Evolutionary conservation across 2,329 filamentous ascomycete species (phyloP).

Genomic region (Nemania sp.): DNA sequence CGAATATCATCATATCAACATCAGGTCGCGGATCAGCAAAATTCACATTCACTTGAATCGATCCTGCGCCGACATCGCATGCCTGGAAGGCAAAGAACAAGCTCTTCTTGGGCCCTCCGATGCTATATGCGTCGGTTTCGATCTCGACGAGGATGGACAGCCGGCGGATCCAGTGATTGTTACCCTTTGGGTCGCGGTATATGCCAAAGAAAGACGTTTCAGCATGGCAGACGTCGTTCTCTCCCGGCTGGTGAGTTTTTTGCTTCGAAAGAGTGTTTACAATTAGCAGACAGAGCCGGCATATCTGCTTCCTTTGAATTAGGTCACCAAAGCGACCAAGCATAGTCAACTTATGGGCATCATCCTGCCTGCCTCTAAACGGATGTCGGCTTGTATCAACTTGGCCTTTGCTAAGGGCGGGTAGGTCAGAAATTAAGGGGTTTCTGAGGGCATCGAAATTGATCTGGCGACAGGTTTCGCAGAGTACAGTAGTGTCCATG

Average conservation of each 20-base stretch:
- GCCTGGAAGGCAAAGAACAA: not conserved
- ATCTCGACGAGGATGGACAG: slow-evolving; percentile 1
- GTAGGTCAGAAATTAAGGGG: slow-evolving; percentile 3
- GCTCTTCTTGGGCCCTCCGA: not conserved
- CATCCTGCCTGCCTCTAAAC: slow-evolving; percentile 1
- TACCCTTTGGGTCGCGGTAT: not conserved
- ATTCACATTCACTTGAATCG: not conserved
- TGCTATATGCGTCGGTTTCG: slow-evolving; percentile 1
- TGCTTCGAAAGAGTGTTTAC: not conserved
- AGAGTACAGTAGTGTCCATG: not conserved
- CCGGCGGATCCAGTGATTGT: not conserved
- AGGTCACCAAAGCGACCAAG: slow-evolving; percentile 1
- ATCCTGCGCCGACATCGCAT: slow-evolving; percentile 3
- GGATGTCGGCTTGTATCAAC: not conserved
- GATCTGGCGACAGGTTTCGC: not conserved
- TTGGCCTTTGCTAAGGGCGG: not conserved
- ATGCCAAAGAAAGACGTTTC: slow-evolving; percentile 5
- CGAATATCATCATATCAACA: slow-evolving; percentile 2
- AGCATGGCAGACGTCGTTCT: slow-evolving; percentile 1
- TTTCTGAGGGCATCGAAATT: slow-evolving; percentile 3
- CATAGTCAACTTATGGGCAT: not conserved
- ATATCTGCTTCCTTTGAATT: not conserved
- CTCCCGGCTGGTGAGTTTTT: not conserved
- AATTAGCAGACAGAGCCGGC: slow-evolving; percentile 1
- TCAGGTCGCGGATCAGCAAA: slow-evolving; percentile 1